These are phyloP conservation scores for Hortaea werneckii DNA, from an alignment of 2,329 filamentous ascomycete genomes.

Conservation along the genomic window DNA sequence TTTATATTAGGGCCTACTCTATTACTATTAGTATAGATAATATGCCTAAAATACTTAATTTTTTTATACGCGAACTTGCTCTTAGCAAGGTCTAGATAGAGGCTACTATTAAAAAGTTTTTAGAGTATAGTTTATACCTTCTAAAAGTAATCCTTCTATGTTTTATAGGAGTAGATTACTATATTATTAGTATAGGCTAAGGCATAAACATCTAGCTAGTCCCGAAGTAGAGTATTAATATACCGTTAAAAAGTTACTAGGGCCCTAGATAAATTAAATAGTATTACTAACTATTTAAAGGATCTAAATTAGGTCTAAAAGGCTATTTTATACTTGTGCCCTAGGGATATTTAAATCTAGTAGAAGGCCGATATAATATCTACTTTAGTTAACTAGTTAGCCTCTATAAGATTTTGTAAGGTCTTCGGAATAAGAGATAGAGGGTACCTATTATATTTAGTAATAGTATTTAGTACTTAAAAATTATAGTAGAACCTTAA, in stretches of 20 bases:
- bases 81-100: constrained; percentile 1
- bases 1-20: constrained; percentile 9
- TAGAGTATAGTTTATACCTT: too few relatives aligned
- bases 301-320: constrained; percentile 1
- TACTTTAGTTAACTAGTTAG: constrained; percentile 1
- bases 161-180: too few relatives aligned
- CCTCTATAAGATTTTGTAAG: constrained; percentile 1
- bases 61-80: constrained; percentile 2
- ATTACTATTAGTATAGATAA: constrained; percentile 3
- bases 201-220: too few relatives aligned
- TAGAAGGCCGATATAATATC: constrained; percentile 1
- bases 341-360: neutral
- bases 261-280: too few relatives aligned
- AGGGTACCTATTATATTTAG: neutral
- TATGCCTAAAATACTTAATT: constrained; percentile 3
- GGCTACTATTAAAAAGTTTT: constrained; percentile 2
- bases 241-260: too few relatives aligned
- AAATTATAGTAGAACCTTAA: neutral
- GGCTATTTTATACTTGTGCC: constrained; percentile 1
- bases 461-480: neutral
- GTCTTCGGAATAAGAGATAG: constrained; percentile 3
- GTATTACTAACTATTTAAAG: too few relatives aligned
- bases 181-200: constrained; percentile 3
- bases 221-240: too few relatives aligned
- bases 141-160: too few relatives aligned